Percentiles rank a stretch among this genome's conserved stretches.
phyloP scores from a whole-genome alignment of 306 rosid species.

The Prunus fruticosa region DNA sequence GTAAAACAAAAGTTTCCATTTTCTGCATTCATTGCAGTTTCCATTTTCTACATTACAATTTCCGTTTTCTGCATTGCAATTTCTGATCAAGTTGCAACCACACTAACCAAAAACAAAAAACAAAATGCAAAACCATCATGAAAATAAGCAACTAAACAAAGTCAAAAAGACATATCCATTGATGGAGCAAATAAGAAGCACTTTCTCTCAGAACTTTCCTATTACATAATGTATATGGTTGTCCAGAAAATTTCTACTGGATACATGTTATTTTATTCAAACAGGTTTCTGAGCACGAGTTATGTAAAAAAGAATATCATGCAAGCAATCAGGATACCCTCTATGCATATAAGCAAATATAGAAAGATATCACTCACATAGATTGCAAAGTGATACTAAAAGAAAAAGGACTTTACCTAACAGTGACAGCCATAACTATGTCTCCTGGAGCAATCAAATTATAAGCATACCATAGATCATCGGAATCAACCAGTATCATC shows the following conservation, averaged over 20 bases:
- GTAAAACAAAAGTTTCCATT: no score
- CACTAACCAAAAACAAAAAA: no score
- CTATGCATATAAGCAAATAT: background rate
- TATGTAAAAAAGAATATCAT: background rate
- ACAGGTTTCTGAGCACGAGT: background rate
- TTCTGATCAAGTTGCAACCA: no score
- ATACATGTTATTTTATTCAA: background rate
- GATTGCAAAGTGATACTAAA: background rate
- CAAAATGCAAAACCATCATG: no score
- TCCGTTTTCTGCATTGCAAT: no score
- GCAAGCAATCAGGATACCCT: background rate
- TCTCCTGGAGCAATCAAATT: conserved; percentile 91
- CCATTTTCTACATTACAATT: no score
- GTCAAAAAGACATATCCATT: no score
- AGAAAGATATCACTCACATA: background rate
- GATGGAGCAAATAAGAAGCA: conserved; percentile 26
- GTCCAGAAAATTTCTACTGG: background rate
- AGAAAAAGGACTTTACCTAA: conserved; percentile 46
- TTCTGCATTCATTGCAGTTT: no score
- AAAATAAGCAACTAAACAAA: no score
- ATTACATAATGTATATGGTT: conserved; percentile 5
- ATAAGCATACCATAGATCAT: conserved; percentile 87
- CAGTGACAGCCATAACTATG: conserved; percentile 76
- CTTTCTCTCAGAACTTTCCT: conserved; percentile 88
- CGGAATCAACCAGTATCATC: conserved; percentile 92